Evolutionary conservation across 2,329 filamentous ascomycete species (phyloP).

Genomic region (Massarina eburnea): DNA sequence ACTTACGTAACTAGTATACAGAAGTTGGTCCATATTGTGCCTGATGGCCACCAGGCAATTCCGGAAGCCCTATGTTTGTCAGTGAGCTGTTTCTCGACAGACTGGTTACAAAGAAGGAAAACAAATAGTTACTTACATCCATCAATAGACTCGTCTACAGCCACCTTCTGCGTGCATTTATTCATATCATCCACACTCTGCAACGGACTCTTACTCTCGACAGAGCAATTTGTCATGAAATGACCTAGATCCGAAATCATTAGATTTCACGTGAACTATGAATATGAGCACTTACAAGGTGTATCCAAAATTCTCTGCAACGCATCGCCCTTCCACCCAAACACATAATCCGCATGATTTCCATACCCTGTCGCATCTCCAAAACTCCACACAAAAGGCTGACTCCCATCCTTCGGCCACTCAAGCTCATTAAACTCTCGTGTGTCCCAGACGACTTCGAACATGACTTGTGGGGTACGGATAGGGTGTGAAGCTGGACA

Average conservation of each 20-base stretch:
- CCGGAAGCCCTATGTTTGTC: slow-evolving; percentile 8
- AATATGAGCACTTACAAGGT: slow-evolving; percentile 23
- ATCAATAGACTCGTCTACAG: slow-evolving; percentile 24
- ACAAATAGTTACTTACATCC: slow-evolving; percentile 27
- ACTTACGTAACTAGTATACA: slow-evolving; percentile 1
- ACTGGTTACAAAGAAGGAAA: background rate
- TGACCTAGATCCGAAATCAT: too few species aligned
- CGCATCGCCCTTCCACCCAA: slow-evolving; percentile 29
- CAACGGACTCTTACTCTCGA: slow-evolving; percentile 16
- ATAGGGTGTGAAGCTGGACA: slow-evolving; percentile 30
- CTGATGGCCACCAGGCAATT: slow-evolving; percentile 14
- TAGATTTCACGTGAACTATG: too few species aligned
- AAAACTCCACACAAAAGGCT: slow-evolving; percentile 17
- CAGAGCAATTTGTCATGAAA: slow-evolving; percentile 21
- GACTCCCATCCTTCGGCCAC: slow-evolving; percentile 27
- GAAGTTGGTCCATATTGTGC: slow-evolving; percentile 9
- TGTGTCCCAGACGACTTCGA: slow-evolving; percentile 36
- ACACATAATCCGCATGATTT: slow-evolving; percentile 30
- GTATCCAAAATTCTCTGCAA: slow-evolving; percentile 25
- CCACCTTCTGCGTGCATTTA: slow-evolving; percentile 16
- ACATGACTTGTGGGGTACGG: slow-evolving; percentile 29
- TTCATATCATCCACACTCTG: slow-evolving; percentile 23
- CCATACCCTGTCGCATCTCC: slow-evolving; percentile 26
- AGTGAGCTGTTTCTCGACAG: slow-evolving; percentile 3
- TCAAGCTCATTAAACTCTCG: slow-evolving; percentile 28